Evolutionary conservation across 1,284 basidiomycete genomes (phyloP).

Genomic region (Athelia psychrophila): DNA sequence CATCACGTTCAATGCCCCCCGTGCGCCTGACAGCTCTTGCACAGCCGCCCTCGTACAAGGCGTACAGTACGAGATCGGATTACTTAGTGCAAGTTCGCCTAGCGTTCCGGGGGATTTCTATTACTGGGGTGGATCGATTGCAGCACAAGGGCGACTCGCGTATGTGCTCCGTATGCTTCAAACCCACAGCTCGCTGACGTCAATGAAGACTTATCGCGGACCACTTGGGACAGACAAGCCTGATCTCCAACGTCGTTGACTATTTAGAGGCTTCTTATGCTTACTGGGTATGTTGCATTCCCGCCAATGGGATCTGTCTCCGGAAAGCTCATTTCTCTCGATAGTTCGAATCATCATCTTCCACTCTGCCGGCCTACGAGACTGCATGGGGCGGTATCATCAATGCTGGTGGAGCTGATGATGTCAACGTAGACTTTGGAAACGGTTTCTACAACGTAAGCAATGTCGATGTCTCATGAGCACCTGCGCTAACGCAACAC

Average conservation of each 20-base stretch:
- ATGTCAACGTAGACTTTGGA: slow-evolving; percentile 29
- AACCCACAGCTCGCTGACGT: too few species aligned
- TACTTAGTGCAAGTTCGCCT: slow-evolving; percentile 19
- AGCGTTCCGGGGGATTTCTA: slow-evolving; percentile 28
- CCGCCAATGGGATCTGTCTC: not conserved
- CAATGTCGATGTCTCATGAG: slow-evolving; percentile 19
- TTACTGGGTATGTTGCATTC: slow-evolving; percentile 15
- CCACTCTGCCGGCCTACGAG: slow-evolving; percentile 28
- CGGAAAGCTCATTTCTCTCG: not conserved
- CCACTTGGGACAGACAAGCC: slow-evolving; percentile 25
- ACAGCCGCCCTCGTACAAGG: slow-evolving; percentile 23
- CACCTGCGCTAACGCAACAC: too few species aligned
- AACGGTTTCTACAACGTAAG: slow-evolving; percentile 35
- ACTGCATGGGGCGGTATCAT: slow-evolving; percentile 34
- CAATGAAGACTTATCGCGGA: slow-evolving; percentile 28
- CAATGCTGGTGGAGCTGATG: slow-evolving; percentile 24
- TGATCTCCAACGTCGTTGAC: slow-evolving; percentile 22
- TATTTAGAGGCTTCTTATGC: slow-evolving; percentile 21
- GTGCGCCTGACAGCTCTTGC: slow-evolving; percentile 29
- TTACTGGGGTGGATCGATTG: slow-evolving; percentile 27
- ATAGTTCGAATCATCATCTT: slow-evolving; percentile 21
- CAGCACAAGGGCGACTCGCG: slow-evolving; percentile 26
- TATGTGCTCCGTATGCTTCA: slow-evolving; percentile 9
- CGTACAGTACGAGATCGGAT: slow-evolving; percentile 28
- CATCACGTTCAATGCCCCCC: slow-evolving; percentile 28